Evolutionary conservation across 345 rosid genomes (phyloP).

Genomic region (Aethionema arabicum): DNA sequence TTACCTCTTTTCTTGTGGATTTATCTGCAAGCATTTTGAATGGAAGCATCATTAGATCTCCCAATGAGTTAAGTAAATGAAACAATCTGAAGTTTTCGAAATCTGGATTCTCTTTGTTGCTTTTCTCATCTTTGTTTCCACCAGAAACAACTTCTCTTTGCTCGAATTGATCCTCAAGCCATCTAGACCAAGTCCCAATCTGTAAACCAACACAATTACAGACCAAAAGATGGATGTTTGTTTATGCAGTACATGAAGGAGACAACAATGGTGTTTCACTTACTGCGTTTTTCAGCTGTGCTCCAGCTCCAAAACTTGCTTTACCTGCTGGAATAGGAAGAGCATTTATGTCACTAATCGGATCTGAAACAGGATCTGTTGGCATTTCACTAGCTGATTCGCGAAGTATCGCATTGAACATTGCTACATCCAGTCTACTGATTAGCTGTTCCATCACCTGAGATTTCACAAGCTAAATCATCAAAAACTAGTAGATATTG

Average conservation of each 20-base stretch:
- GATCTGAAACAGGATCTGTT: slow-evolving; percentile 94
- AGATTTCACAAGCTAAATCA: slow-evolving; percentile 21
- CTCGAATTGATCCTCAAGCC: slow-evolving; percentile 87
- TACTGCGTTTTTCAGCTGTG: slow-evolving; percentile 86
- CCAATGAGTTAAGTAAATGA: slow-evolving; percentile 71
- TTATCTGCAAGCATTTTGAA: slow-evolving; percentile 74
- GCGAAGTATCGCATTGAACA: slow-evolving; percentile 97
- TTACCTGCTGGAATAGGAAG: slow-evolving; percentile 91
- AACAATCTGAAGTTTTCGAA: slow-evolving; percentile 65
- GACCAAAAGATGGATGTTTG: neutral
- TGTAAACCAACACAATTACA: slow-evolving; percentile 32
- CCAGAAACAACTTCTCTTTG: slow-evolving; percentile 54
- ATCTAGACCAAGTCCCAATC: slow-evolving; percentile 95
- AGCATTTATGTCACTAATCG: slow-evolving; percentile 79
- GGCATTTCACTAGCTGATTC: slow-evolving; percentile 97
- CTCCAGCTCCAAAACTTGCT: slow-evolving; percentile 89
- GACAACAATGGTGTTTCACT: neutral
- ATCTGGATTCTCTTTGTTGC: slow-evolving; percentile 34
- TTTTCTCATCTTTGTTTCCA: slow-evolving; percentile 34
- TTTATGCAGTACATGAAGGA: neutral
- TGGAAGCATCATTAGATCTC: slow-evolving; percentile 98
- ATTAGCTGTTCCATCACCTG: slow-evolving; percentile 96
- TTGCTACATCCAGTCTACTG: slow-evolving; percentile 84
- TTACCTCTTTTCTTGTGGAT: slow-evolving; percentile 81
- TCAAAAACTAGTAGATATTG: slow-evolving; percentile 12